Evolutionary conservation across 169 alveolate genomes (phyloP), one percentile per base, ranked within the genome.

Genomic region (Besnoitia besnoiti): DNA sequence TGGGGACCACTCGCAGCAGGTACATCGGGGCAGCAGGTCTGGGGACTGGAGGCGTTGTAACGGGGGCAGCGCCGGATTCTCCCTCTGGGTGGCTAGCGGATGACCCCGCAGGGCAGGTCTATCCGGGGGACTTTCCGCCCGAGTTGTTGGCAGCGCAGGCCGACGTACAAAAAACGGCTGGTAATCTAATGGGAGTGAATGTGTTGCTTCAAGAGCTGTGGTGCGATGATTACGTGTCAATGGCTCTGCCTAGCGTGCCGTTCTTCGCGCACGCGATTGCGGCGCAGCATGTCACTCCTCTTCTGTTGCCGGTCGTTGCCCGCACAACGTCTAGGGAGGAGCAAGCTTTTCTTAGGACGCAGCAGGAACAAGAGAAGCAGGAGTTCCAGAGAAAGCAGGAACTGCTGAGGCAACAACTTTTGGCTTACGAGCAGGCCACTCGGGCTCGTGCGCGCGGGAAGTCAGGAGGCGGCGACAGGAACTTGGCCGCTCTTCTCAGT

Each of bases 211-310:
- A 77, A 37, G 94, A 91, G 61, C 85, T 91, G 33, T 91, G 94
- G 94, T 46, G 79, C 0, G 94, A 91, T 46, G 94, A 91, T 61
- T 91, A 61, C 85, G 76, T 91, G 16, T 80, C 94, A 0, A 89
- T 91, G 59, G 61, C 94, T 7, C 51, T 91, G 77, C 94, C 94
- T 0, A 80, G 91, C 21, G 91, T 89, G 10, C 94, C 94, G 12
- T 80, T 87, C 37, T 91, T 91, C 67, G 94, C 87, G 0, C 19
- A 67, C 24, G 75, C 85, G 35, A 24, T 82, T n/a, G 55, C 76
- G n/a, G 62, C 87, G 0, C 94, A 91, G 33, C 91, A 67, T 47
- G 88, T 89, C 2, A 61, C 73, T 19, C 84, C 87, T 49, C 61
- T 91, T 49, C 76, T 91, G 50, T 44, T 91, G 80, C 94, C 94